Evolutionary conservation across 768 basidiomycete species (phyloP).

Genomic region (Epithele typhae): DNA sequence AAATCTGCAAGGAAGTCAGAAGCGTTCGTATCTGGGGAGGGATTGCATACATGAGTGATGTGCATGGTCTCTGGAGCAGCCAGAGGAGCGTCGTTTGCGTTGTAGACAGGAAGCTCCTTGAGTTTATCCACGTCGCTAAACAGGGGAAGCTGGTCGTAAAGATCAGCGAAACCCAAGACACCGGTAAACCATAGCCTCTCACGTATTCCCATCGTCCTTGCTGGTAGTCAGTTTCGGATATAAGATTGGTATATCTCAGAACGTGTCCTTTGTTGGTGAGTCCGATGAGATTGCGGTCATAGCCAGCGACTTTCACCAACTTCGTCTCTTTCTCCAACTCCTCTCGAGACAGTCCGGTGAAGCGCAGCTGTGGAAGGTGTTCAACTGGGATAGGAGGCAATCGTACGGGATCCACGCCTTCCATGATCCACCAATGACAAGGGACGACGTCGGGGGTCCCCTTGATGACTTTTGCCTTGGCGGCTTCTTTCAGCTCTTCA

Average conservation of each 20-base stretch:
- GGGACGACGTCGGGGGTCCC: conserved; percentile 42
- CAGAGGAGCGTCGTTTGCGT: conserved; percentile 18
- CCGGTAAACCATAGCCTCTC: background rate
- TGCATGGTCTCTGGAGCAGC: conserved; percentile 43
- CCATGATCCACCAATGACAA: conserved; percentile 58
- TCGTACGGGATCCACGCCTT: conserved; percentile 41
- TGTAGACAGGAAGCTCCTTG: conserved; percentile 34
- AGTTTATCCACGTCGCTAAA: conserved; percentile 65
- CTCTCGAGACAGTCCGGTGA: conserved; percentile 23
- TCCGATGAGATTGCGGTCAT: conserved; percentile 70
- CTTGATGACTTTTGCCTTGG: conserved; percentile 19
- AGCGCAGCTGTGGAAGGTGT: conserved; percentile 45
- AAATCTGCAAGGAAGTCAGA: conserved; percentile 55
- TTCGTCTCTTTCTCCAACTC: conserved; percentile 30
- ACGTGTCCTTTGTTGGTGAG: conserved; percentile 81
- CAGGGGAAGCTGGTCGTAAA: conserved; percentile 59
- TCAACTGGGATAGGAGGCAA: conserved; percentile 54
- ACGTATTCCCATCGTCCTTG: conserved; percentile 70
- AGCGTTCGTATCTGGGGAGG: background rate
- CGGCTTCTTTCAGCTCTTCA: conserved; percentile 2
- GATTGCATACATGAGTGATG: conserved; percentile 72
- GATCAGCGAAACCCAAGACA: no score
- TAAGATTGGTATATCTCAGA: conserved; percentile 51
- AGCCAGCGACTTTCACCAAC: conserved; percentile 78
- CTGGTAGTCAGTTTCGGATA: conserved; percentile 33